phyloP scores from a whole-genome alignment of 1,139 yeast species.

The Kluyveromyces sp. region DNA sequence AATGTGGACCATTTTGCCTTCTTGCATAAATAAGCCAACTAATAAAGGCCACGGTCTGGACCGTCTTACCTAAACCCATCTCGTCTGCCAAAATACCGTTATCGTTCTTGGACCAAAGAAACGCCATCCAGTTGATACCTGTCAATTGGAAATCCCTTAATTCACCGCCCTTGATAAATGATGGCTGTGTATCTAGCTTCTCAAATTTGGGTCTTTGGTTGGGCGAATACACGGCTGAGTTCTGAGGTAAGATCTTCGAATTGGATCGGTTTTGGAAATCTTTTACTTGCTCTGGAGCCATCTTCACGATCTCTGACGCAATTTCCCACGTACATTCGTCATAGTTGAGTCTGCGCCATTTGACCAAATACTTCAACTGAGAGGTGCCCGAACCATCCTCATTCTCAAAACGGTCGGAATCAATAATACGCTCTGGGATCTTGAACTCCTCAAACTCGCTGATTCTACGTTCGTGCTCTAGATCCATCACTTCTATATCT shows the following conservation, averaged over 20 bases:
- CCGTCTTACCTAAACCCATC: conserved; percentile 98
- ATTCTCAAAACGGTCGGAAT: conserved; percentile 64
- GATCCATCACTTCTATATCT: conserved; percentile 87
- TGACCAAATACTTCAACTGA: conserved; percentile 73
- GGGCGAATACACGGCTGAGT: conserved; percentile 67
- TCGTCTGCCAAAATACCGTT: conserved; percentile 98
- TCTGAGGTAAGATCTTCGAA: conserved; percentile 77
- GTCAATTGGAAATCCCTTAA: conserved; percentile 95
- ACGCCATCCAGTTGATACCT: conserved; percentile 99
- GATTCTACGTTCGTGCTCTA: conserved; percentile 75
- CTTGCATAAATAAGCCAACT: conserved; percentile 94
- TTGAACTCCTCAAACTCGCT: conserved; percentile 83
- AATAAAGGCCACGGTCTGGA: conserved; percentile 89
- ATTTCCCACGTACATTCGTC: conserved; percentile 98
- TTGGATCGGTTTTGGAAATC: conserved; percentile 75
- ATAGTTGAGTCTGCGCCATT: conserved; percentile 89
- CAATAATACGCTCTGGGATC: conserved; percentile 83
- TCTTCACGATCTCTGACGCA: conserved; percentile 75
- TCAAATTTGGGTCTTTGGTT: conserved; percentile 79
- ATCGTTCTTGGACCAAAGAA: conserved; percentile 93
- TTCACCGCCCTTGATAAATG: conserved; percentile 85
- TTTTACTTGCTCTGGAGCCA: conserved; percentile 80
- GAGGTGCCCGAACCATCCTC: conserved; percentile 49
- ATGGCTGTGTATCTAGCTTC: conserved; percentile 79
- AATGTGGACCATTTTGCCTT: conserved; percentile 93